These are phyloP conservation scores for Nemania sp. DNA, from an alignment of 2,329 filamentous ascomycete species.

Conservation along the genomic window DNA sequence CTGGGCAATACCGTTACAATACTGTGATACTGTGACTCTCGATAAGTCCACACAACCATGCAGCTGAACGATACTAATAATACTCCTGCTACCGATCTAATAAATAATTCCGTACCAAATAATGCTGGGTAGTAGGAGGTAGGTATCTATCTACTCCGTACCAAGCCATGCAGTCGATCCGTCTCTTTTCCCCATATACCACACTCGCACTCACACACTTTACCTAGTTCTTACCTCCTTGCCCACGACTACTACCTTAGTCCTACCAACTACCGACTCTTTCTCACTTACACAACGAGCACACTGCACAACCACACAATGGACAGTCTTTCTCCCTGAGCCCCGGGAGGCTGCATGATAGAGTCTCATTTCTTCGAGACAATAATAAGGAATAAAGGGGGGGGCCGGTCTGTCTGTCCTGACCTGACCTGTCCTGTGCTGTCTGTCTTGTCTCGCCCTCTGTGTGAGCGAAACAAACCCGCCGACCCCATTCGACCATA, in stretches of 20 bases:
- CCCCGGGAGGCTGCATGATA: slow-evolving; percentile 20
- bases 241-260: background rate
- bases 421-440: slow-evolving; percentile 5
- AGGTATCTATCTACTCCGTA: background rate
- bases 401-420: background rate
- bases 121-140: too few relatives aligned
- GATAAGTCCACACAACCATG: background rate
- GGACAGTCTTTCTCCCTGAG: background rate
- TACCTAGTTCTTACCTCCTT: background rate
- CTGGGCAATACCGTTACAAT: background rate
- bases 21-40: background rate
- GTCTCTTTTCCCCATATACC: background rate
- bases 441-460: slow-evolving; percentile 9
- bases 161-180: background rate
- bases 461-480: slow-evolving; percentile 3
- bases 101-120: slow-evolving; percentile 1
- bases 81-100: too few relatives aligned
- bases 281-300: background rate
- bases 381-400: slow-evolving; percentile 3
- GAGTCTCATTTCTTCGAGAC: slow-evolving; percentile 21
- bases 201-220: background rate
- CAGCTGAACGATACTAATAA: slow-evolving; percentile 12
- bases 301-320: background rate
- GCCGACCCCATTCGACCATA: slow-evolving; percentile 1
- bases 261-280: background rate